Conservation (phyloP, 2,329 filamentous ascomycete genomes). For the Ascochyta rabiei region DNA sequence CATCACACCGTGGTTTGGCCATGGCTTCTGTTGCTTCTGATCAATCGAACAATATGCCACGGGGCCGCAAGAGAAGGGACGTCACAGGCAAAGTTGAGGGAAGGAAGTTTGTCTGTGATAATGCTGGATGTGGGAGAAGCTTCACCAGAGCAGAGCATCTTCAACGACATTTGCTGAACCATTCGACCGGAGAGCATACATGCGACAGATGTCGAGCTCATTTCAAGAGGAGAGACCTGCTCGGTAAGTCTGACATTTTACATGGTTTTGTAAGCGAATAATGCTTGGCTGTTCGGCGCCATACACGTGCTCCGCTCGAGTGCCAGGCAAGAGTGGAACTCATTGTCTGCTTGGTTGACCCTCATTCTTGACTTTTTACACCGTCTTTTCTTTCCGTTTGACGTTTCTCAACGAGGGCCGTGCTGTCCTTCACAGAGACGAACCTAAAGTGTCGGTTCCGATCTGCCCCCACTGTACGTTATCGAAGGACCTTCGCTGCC, state of each 20-base stretch:
- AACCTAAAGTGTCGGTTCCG: not conserved
- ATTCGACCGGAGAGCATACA: slow-evolving; percentile 62
- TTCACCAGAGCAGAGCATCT: slow-evolving; percentile 95
- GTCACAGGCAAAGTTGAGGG: slow-evolving; percentile 47
- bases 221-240: slow-evolving; percentile 65
- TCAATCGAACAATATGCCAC: slow-evolving; percentile 50
- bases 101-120: slow-evolving; percentile 72
- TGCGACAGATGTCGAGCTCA: slow-evolving; percentile 65
- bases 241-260: slow-evolving; percentile 52
- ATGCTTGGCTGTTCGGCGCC: not conserved
- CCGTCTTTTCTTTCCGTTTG: not conserved
- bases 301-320: not conserved
- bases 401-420: not conserved
- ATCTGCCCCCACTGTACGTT: slow-evolving; percentile 12
- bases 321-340: not conserved
- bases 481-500: not conserved
- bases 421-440: not conserved
- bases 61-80: slow-evolving; percentile 68
- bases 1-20: not conserved
- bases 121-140: slow-evolving; percentile 86
- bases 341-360: not conserved
- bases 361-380: not conserved
- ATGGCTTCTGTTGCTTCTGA: slow-evolving; percentile 28
- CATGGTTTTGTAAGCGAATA: not conserved
- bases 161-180: slow-evolving; percentile 93